Evolutionary conservation across 2,329 filamentous ascomycete species (phyloP).

Genomic region (Orbilia ellipsospora): DNA sequence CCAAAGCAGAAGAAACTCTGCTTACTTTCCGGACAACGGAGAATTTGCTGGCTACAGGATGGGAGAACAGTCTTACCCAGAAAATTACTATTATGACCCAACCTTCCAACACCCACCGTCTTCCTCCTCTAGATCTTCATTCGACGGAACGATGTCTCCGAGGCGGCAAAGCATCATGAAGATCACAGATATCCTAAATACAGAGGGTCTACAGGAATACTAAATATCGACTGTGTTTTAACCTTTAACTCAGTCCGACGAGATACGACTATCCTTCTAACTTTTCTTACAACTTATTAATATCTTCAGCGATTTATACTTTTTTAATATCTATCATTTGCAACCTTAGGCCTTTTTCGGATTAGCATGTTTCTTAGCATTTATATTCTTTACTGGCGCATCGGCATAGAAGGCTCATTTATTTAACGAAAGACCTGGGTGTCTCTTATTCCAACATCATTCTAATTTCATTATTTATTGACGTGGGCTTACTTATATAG

Average conservation of each 20-base stretch:
- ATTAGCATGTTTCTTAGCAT: conserved; percentile 25
- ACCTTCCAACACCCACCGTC: conserved; percentile 20
- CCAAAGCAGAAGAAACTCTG: conserved; percentile 43
- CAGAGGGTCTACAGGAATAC: conserved; percentile 36
- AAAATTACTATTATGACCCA: conserved; percentile 31
- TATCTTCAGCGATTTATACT: neutral
- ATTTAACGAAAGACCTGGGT: conserved; percentile 7
- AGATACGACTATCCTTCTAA: neutral
- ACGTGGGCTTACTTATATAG: no score
- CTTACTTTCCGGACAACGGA: conserved; percentile 36
- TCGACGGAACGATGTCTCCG: conserved; percentile 49
- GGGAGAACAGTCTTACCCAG: conserved; percentile 29
- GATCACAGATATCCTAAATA: conserved; percentile 50
- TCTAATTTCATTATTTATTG: conserved; percentile 11
- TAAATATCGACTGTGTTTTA: neutral
- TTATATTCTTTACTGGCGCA: conserved; percentile 18
- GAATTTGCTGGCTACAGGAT: conserved; percentile 43
- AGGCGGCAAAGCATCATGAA: conserved; percentile 48
- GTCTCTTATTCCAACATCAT: conserved; percentile 24
- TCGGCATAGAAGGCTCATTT: conserved; percentile 6
- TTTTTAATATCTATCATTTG: conserved; percentile 1
- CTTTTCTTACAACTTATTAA: neutral
- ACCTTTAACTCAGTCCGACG: no score
- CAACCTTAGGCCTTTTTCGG: neutral
- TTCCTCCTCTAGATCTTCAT: conserved; percentile 43